A percentile compares a stretch with the other conserved stretches of the same genome.
phyloP scores from a whole-genome alignment of 257 asterid genomes.

The Jacaranda mimosifolia region DNA sequence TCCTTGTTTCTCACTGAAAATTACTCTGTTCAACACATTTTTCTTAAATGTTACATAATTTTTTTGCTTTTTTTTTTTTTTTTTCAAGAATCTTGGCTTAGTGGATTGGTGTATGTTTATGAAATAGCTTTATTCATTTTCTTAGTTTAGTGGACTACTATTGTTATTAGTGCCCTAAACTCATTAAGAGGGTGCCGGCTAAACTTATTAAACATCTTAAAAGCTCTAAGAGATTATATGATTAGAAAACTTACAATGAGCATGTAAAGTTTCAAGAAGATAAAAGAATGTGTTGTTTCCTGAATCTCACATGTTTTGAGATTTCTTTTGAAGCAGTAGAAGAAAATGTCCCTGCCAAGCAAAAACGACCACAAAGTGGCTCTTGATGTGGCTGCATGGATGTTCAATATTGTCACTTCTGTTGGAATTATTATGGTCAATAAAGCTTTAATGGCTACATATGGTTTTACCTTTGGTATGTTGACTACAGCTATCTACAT shows the following conservation, averaged over 20 bases:
- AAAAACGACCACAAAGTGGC: constrained; percentile 62
- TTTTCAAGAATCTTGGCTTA: not conserved
- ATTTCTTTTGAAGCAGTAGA: constrained; percentile 36
- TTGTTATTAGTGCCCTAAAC: not conserved
- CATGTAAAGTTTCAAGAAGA: constrained; percentile 14
- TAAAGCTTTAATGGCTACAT: constrained; percentile 70
- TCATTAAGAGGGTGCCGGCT: not conserved
- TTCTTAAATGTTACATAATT: too few species aligned
- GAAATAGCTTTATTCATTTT: constrained; percentile 1
- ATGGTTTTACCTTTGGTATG: constrained; percentile 72
- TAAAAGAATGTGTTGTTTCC: not conserved
- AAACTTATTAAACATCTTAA: not conserved
- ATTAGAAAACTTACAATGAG: not conserved
- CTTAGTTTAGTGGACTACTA: not conserved
- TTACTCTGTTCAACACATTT: not conserved
- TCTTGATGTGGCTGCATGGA: constrained; percentile 69
- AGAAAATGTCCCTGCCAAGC: constrained; percentile 52
- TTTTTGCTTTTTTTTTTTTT: too few species aligned
- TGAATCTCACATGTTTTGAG: constrained; percentile 6
- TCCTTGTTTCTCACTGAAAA: not conserved
- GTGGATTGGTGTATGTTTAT: not conserved
- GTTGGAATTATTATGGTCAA: constrained; percentile 72
- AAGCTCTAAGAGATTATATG: not conserved
- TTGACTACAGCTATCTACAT: not conserved
- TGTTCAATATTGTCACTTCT: constrained; percentile 70